Base-by-base conservation (phyloP, 495 filamentous ascomycete species). In the Penicillium atrosanguineum region DNA sequence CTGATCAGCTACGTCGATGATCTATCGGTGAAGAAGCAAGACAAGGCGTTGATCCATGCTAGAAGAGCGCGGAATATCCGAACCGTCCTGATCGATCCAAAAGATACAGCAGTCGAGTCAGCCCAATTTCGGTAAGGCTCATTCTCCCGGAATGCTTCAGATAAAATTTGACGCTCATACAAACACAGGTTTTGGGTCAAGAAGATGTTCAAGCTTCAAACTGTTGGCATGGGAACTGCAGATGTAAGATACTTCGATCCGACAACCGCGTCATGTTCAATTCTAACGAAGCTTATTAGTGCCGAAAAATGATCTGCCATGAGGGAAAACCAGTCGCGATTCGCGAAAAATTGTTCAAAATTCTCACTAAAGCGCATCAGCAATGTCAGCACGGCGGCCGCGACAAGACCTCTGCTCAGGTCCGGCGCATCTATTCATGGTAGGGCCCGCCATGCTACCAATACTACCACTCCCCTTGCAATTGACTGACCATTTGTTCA, bases 241-340 rank as follows among this genome's bases (percentile, higher is more conserved):
- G 64, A 71, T 55, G 73, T 77, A 61, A 73, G 61, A 7, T 44
- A 11, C 3, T 20, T 23, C 21, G 1, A 20, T 3, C 20, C 11
- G 38, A 25, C 31, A 9, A 11, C 14, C 4, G 25, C 18, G 2
- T 16, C 36, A 23, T 1, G 9, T 49, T 25, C 11, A 8, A 57
- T 52, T 16, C 53, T 71, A 39, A 69, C n/a, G 6, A 43, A 20
- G 9, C 23, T 14, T 46, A 21, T 45, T 21, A 74, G 69, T 69
- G 64, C 51, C 70, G 59, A 43, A 71, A 75, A 48, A 74, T 78
- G 71, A 79, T 83, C 45, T 80, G 76, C 45, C 80, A 83, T 52
- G 79, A 83, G 57, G 78, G 75, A n/a, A 83, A 83, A 55, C 80
- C 80, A 7, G 80, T 83, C 25, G 80, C 80, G n/a, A 78, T 83